Base-by-base conservation (phyloP, 108 stramenopile species). In the Cyclotella kingstonii region DNA sequence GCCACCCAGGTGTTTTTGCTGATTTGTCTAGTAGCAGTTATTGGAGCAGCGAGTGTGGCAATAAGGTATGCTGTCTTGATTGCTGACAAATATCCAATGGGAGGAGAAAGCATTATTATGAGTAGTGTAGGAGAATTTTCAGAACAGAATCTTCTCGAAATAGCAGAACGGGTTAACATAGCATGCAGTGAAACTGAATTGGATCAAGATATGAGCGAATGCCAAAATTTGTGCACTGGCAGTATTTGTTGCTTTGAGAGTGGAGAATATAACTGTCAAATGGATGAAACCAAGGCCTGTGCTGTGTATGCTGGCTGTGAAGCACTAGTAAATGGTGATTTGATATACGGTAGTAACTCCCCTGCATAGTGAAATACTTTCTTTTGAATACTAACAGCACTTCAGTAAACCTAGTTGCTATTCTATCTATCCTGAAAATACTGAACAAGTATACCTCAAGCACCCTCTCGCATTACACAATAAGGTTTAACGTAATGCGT, bases 241-340 rank as follows among this genome's bases (percentile, higher is more conserved):
- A 45, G 31, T 2, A 39, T 56, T 54, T 71, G 70, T 49, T 71
- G 70, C 43, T 71, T 71, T 35, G 70, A 62, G 18, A 53, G 27
- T n/a, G 52, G 49, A 44, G 27, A 43, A 6, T 63, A 63, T 15
- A 54, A 59, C 34, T 71, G 70, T 36, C 47, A 55, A 46, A 44
- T 57, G n/a, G 70, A 71, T 22, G 70, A 49, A 31, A 48, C 15
- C 21, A 63, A 62, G 21, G 52, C 51, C 23, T 71, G 70, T 42
- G 70, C 42, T 31, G 70, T 49, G 23, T 71, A 46, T 60, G 70
- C 70, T 17, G 70, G 60, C 1, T 71, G 70, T 27, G 50, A 54
- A 54, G 60, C 60, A 34, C 35, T 71, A 39, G 12, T 63, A 27
- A 54, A 62, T 31, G 70, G 60, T 5, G 54, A 36, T 0, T 31